Evolutionary conservation across 176 grass and related monocot genomes (phyloP).

Genomic region (Zea mays): Zm-B73-REFERENCE-NAM-5.0 NC_050099.1:208135001-208135500

Average conservation of each 20-base stretch:
- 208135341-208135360: conserved; percentile 33
- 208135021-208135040: background rate
- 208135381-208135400: conserved; percentile 65
- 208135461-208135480: conserved; percentile 37
- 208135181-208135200: conserved; percentile 36
- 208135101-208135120: conserved; percentile 52
- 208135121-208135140: conserved; percentile 81
- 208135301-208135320: conserved; percentile 78
- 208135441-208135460: conserved; percentile 24
- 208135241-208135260: conserved; percentile 94
- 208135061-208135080: background rate
- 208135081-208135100: background rate
- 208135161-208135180: conserved; percentile 80
- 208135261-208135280: conserved; percentile 68
- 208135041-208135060: conserved; percentile 11
- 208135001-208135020: background rate
- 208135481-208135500: conserved; percentile 15
- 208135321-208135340: conserved; percentile 8
- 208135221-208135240: conserved; percentile 46
- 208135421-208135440: conserved; percentile 87
- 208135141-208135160: conserved; percentile 89
- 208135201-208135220: conserved; percentile 20
- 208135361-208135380: conserved; percentile 15
- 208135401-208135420: conserved; percentile 73
- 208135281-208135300: conserved; percentile 75